phyloP scores from a whole-genome alignment of 1,284 basidiomycete species.

The Amylostereum areolatum region DNA sequence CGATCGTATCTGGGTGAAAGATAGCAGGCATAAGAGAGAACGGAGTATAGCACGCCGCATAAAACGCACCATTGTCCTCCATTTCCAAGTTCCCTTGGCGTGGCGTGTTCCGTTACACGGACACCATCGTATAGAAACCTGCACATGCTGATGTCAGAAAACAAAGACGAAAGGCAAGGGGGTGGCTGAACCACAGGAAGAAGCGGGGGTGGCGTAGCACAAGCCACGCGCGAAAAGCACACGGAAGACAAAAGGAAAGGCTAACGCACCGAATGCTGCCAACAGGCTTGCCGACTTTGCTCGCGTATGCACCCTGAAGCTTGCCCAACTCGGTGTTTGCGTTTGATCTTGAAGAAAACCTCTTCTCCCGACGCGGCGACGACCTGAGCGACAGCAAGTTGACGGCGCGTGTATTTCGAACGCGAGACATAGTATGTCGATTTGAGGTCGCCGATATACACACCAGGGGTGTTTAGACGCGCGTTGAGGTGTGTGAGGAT shows the following conservation, averaged over 20 bases:
- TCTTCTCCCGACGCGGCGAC: slow-evolving; percentile 79
- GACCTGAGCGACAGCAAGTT: slow-evolving; percentile 39
- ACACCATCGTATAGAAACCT: slow-evolving; percentile 86
- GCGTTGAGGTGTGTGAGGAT: too few relatives aligned
- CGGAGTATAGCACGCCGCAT: slow-evolving; percentile 1
- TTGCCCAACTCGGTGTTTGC: slow-evolving; percentile 90
- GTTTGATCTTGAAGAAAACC: slow-evolving; percentile 98
- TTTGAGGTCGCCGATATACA: too few relatives aligned
- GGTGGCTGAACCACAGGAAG: neutral
- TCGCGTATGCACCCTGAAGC: slow-evolving; percentile 89
- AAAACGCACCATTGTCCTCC: slow-evolving; percentile 71
- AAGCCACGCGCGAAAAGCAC: neutral
- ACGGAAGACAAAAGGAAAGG: neutral
- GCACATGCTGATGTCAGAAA: neutral
- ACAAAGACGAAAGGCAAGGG: neutral
- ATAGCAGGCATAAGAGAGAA: neutral
- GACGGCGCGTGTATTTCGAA: neutral
- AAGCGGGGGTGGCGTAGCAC: slow-evolving; percentile 1
- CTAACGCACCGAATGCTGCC: slow-evolving; percentile 72
- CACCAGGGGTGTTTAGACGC: too few relatives aligned
- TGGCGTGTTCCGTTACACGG: slow-evolving; percentile 81
- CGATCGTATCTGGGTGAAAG: slow-evolving; percentile 62
- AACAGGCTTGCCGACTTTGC: slow-evolving; percentile 89
- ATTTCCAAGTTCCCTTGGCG: slow-evolving; percentile 79
- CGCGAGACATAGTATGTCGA: neutral